These are phyloP conservation scores for Monosporascus cannonballus DNA, from an alignment of 2,329 filamentous ascomycete genomes.

Conservation along the genomic window DNA sequence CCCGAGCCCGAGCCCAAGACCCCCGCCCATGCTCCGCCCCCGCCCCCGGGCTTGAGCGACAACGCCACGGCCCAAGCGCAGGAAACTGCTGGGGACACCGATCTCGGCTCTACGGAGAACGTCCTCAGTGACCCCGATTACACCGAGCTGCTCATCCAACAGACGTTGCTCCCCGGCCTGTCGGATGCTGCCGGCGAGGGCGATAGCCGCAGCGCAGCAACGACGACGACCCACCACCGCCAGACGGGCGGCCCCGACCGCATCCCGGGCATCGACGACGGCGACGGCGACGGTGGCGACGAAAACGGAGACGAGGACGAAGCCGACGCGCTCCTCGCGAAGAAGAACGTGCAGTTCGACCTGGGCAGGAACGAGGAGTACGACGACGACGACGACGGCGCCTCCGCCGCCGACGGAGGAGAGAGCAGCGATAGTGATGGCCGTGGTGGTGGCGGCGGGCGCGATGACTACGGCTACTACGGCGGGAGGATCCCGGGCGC, in stretches of 20 bases:
- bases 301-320: neutral
- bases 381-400: neutral
- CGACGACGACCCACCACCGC: neutral
- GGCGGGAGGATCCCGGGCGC: neutral
- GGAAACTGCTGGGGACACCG: no score
- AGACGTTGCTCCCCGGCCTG: neutral
- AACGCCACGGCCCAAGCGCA: no score
- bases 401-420: neutral
- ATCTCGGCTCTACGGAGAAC: no score
- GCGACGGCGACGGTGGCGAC: neutral
- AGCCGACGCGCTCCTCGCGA: neutral
- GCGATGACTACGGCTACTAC: neutral
- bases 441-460: neutral
- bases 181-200: neutral
- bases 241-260: neutral
- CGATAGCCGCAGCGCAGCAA: neutral
- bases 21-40: no score
- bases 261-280: neutral
- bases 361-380: neutral
- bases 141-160: no score
- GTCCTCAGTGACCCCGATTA: no score
- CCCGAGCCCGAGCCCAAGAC: no score
- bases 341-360: neutral
- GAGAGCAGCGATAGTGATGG: neutral
- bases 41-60: no score